These are phyloP conservation scores for Knufia fluminis DNA, from an alignment of 2,329 filamentous ascomycete genomes.

Conservation along the genomic window DNA sequence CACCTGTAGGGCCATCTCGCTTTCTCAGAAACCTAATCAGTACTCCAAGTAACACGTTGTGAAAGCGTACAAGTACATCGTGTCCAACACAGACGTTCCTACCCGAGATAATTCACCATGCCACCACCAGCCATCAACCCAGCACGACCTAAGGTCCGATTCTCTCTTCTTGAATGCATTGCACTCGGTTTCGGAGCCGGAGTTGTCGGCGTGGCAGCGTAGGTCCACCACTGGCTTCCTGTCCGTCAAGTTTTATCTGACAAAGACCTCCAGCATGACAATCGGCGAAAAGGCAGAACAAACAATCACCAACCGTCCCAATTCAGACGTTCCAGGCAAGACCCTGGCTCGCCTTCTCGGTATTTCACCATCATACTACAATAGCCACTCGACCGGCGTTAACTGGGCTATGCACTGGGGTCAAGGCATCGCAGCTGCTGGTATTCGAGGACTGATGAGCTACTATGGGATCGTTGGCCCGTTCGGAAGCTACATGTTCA, in stretches of 20 bases:
- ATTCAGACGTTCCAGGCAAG: slow-evolving; percentile 27
- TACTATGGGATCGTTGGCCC: slow-evolving; percentile 28
- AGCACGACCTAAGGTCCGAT: slow-evolving; percentile 12
- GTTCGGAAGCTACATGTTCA: slow-evolving; percentile 25
- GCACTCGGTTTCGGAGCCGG: slow-evolving; percentile 13
- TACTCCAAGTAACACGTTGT: no score
- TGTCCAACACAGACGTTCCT: no score
- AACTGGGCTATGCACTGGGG: slow-evolving; percentile 26
- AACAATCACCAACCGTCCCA: slow-evolving; percentile 24
- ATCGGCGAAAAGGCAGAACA: slow-evolving; percentile 26
- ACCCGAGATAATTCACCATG: background rate
- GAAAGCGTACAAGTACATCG: no score
- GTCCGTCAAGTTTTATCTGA: background rate
- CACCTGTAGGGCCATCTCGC: no score
- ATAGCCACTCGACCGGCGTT: slow-evolving; percentile 22
- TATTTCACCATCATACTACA: slow-evolving; percentile 11
- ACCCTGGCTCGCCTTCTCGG: slow-evolving; percentile 25
- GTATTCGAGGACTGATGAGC: slow-evolving; percentile 24
- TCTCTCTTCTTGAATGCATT: slow-evolving; percentile 14
- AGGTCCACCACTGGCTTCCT: background rate
- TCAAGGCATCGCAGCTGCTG: slow-evolving; percentile 25
- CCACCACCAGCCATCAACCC: slow-evolving; percentile 12
- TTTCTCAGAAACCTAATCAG: no score
- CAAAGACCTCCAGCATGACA: slow-evolving; percentile 22
- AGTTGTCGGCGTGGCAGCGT: slow-evolving; percentile 11